Evolutionary conservation across 768 basidiomycete species (phyloP), one percentile per base, ranked within the genome.

Genomic region (Tephrocybe sp.): DNA sequence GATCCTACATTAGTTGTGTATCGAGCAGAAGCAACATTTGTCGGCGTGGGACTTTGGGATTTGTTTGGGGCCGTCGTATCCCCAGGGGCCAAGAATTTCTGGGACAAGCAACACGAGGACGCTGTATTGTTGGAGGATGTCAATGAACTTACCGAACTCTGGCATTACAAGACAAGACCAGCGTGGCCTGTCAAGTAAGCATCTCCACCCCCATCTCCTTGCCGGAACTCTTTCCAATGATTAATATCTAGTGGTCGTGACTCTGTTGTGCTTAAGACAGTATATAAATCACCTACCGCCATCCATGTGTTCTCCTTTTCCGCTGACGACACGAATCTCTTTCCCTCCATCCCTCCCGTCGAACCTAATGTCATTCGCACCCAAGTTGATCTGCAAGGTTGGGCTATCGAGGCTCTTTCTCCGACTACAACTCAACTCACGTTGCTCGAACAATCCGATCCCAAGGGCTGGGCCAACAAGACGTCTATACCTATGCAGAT

Each of bases 371-470:
- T 88, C 44, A 96, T 97, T 54, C 87, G 95, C 6, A 92, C 91
- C 0, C 95, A 98, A 66, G 86, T 96, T n/a, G 94, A 97, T 64
- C 74, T 99, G n/a, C 94, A 93, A 70, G 97, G 96, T 41, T 98
- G 95, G 91, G 91, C 96, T 0, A 93, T 99, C 59, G 96, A 98
- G 68, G 81, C 89, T 0, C 74, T 99, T 8, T 98, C 95, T 0
- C 97, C 96, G 0, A 98, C 84, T 2, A 98, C 97, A 1, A 97
- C 95, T 0, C 82, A 90, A 10, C 83, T 99, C 54, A 97, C 94
- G 0, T 73, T 99, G 1, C 79, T 99, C 4, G 96, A 98, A 62
- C 97, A 98, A 67, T 94, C 92, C 10, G 96, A 99, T 65, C 94
- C 94, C 5, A 92, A 95, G 68, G 94, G 94, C 40, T 98, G 96